phyloP scores from a whole-genome alignment of 352 stramenopile species.

The Ophiocytium majus region DNA sequence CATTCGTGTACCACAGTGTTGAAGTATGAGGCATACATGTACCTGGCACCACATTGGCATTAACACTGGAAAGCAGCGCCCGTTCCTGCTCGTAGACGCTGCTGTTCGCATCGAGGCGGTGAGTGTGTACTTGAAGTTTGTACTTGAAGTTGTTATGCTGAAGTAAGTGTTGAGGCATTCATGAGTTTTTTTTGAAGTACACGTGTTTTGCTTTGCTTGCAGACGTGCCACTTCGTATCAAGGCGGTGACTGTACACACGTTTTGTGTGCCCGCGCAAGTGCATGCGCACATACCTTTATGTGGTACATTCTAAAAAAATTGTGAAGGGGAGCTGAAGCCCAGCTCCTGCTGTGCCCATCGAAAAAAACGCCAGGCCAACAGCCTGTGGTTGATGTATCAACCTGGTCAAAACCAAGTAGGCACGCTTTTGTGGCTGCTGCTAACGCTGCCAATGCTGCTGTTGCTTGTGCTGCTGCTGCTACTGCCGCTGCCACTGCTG shows the following conservation, averaged over 20 bases:
- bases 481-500: too few species aligned
- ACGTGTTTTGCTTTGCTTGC: neutral
- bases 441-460: neutral
- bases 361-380: too few species aligned
- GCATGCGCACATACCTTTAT: too few species aligned
- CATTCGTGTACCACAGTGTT: neutral
- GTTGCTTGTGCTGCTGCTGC: neutral
- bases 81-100: neutral
- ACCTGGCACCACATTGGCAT: neutral
- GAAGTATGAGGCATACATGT: neutral
- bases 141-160: neutral
- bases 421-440: neutral
- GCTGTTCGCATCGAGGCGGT: constrained; percentile 18
- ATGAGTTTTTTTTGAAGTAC: neutral
- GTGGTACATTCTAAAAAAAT: too few species aligned
- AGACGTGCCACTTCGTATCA: neutral
- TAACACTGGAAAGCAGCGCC: neutral
- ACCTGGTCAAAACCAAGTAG: too few species aligned
- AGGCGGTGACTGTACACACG: neutral
- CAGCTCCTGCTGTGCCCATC: too few species aligned
- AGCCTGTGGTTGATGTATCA: too few species aligned
- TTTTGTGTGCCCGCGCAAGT: neutral
- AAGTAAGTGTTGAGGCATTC: neutral
- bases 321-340: too few species aligned
- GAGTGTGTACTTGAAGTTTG: neutral